Conservation (phyloP, 768 basidiomycete genomes). For the Collybiopsis confluens region DNA sequence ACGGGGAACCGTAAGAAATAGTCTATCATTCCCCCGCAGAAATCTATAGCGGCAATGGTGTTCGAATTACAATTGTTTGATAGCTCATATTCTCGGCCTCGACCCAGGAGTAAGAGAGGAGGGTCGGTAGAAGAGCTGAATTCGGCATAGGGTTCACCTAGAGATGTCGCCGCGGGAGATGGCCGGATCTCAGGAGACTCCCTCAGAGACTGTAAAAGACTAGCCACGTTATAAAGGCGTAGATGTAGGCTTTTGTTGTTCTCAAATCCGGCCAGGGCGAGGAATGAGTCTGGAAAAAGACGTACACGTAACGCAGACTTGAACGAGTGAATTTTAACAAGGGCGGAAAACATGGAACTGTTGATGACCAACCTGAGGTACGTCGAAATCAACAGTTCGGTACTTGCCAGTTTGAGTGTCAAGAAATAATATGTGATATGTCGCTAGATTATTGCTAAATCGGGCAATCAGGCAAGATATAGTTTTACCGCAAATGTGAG, state of each 20-base stretch:
- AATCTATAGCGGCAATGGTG: background rate
- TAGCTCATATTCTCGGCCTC: background rate
- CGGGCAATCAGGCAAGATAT: constrained; percentile 15
- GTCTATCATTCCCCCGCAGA: background rate
- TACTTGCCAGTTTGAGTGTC: constrained; percentile 23
- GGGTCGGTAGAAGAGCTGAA: background rate
- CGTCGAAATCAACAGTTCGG: constrained; percentile 18
- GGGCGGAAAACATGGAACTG: constrained; percentile 9
- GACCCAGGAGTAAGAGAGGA: background rate
- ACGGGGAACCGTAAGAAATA: constrained; percentile 16
- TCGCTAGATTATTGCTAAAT: background rate
- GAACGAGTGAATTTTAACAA: background rate
- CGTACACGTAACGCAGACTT: constrained; percentile 22
- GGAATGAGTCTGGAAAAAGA: constrained; percentile 23
- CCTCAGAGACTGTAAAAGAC: background rate
- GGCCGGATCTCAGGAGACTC: background rate
- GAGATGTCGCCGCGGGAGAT: background rate
- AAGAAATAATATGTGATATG: constrained; percentile 23
- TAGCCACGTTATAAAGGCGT: constrained; percentile 22
- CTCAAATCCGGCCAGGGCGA: constrained; percentile 25
- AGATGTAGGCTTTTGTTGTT: constrained; percentile 23
- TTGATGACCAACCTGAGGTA: constrained; percentile 14
- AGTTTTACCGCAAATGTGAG: constrained; percentile 20
- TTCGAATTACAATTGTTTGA: background rate
- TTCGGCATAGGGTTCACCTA: background rate